Evolutionary conservation across 2,329 filamentous ascomycete species (phyloP), one percentile per base, ranked within the genome.

Genomic region (Akanthomyces lecanii): DNA sequence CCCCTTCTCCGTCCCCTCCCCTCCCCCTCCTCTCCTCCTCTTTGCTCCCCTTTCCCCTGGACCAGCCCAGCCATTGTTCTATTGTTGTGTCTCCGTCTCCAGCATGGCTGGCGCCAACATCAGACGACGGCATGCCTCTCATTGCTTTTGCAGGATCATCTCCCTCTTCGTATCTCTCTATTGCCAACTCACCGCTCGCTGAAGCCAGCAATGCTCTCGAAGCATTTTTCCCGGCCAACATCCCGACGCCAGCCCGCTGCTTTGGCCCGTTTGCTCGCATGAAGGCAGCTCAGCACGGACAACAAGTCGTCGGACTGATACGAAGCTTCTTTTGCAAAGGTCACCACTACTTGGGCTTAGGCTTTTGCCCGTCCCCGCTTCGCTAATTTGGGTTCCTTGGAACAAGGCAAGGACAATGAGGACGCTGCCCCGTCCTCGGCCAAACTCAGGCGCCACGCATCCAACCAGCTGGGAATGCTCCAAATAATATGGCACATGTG

Each of bases 281-380:
- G 14, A 50, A 14, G 8, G 33, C 30, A 25, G 21, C 33, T 59
- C 56, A 50, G 56, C 56, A 59, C 56, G 48, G 56, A 59, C 45
- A 59, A 50, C 30, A 33, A 44, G 18, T 12, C 40, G 40, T 45
- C 54, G 23, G 45, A 48, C 54, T 45, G 40, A 56, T 40, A 36
- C 30, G n/a, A 36, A 18, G 12, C 7, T 23, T 21, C 14, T 21
- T 40, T 23, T 23, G 45, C 25, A n/a, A 28, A 28, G 6, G 18
- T 21, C 23, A 21, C 53, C 40, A 18, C 54, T 48, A 6, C 28
- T 30, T 30, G 6, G 28, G 28, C 28, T 30, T 30, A 36, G 44
- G 45, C 45, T 47, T 45, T 30, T 33, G 45, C 36, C 36, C 36
- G 14, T 18, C 33, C 18, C 48, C 57, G 57, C 57, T 60, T 52